phyloP scores from a whole-genome alignment of 1,284 basidiomycete species.

The Heterobasidion parviporum region DNA sequence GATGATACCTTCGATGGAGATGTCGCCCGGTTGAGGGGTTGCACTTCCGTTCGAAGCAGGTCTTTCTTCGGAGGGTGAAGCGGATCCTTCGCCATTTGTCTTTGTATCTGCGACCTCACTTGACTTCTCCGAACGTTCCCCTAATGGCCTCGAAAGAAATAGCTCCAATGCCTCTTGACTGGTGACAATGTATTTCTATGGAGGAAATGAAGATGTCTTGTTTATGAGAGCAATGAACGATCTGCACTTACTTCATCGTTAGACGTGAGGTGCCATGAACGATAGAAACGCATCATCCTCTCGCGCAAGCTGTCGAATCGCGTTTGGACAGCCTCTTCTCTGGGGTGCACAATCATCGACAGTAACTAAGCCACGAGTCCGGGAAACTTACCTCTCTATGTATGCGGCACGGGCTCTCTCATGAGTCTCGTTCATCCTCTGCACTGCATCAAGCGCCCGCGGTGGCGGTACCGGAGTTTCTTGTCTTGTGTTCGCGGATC shows the following conservation, averaged over 20 bases:
- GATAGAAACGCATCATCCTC: slow-evolving; percentile 54
- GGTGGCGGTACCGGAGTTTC: slow-evolving; percentile 6
- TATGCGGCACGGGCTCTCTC: slow-evolving; percentile 7
- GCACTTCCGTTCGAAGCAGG: background rate
- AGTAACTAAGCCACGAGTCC: background rate
- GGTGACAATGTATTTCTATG: slow-evolving; percentile 48
- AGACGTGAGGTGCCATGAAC: slow-evolving; percentile 46
- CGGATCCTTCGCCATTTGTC: slow-evolving; percentile 2
- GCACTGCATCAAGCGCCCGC: slow-evolving; percentile 11
- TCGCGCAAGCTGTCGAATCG: slow-evolving; percentile 41
- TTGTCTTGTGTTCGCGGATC: slow-evolving; percentile 2
- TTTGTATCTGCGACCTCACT: slow-evolving; percentile 1
- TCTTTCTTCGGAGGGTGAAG: background rate
- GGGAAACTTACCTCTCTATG: slow-evolving; percentile 5
- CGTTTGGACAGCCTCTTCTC: slow-evolving; percentile 32
- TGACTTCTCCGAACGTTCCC: slow-evolving; percentile 6
- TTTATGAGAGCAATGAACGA: background rate
- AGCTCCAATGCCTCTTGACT: slow-evolving; percentile 48
- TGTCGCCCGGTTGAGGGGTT: background rate
- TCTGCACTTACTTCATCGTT: slow-evolving; percentile 36
- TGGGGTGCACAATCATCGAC: slow-evolving; percentile 16
- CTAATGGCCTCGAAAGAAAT: slow-evolving; percentile 47
- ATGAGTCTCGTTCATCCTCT: slow-evolving; percentile 8
- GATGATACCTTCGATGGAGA: slow-evolving; percentile 32
- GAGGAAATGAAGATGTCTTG: background rate